A percentile compares a stretch with the other conserved stretches of the same genome.
These are phyloP conservation scores for Arthrocladium fulminans DNA, from an alignment of 2,329 filamentous ascomycete genomes.

Conservation along the genomic window DNA sequence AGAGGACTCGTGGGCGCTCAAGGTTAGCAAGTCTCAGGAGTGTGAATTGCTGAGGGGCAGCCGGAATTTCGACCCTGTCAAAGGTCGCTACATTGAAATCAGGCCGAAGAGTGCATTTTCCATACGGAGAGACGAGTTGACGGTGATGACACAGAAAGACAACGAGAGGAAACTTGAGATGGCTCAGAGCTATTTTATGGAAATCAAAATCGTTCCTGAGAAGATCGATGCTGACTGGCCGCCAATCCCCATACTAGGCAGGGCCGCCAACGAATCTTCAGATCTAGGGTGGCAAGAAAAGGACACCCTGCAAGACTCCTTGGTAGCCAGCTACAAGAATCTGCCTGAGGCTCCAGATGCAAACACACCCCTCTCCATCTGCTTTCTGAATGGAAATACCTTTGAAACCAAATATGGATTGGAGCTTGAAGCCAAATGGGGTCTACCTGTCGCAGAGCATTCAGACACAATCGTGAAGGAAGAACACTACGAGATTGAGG, in stretches of 20 bases:
- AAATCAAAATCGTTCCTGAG: slow-evolving; percentile 22
- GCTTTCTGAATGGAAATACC: slow-evolving; percentile 18
- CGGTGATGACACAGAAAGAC: slow-evolving; percentile 11
- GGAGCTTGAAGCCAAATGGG: slow-evolving; percentile 19
- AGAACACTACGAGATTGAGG: slow-evolving; percentile 1
- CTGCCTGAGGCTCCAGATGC: slow-evolving; percentile 17
- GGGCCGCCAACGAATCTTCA: slow-evolving; percentile 18
- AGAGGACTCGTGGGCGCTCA: slow-evolving; percentile 1
- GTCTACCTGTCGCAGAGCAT: neutral
- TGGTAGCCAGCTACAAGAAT: slow-evolving; percentile 20
- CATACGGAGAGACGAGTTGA: slow-evolving; percentile 15
- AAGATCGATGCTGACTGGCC: slow-evolving; percentile 16
- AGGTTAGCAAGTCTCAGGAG: slow-evolving; percentile 1
- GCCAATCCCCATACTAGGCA: slow-evolving; percentile 21
- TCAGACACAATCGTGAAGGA: neutral
- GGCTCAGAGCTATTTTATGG: slow-evolving; percentile 22
- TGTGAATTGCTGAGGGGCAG: slow-evolving; percentile 10
- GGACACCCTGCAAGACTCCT: slow-evolving; percentile 18
- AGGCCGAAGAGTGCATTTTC: slow-evolving; percentile 20
- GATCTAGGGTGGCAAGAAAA: slow-evolving; percentile 5
- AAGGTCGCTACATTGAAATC: slow-evolving; percentile 17
- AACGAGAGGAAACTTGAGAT: slow-evolving; percentile 10
- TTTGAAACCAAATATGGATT: slow-evolving; percentile 23
- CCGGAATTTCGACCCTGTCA: slow-evolving; percentile 4
- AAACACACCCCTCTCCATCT: slow-evolving; percentile 19